A percentile compares a stretch with the other conserved stretches of the same genome.
phyloP scores from a whole-genome alignment of 78 protist species.

The Paratrimastix pyriformis region DNA sequence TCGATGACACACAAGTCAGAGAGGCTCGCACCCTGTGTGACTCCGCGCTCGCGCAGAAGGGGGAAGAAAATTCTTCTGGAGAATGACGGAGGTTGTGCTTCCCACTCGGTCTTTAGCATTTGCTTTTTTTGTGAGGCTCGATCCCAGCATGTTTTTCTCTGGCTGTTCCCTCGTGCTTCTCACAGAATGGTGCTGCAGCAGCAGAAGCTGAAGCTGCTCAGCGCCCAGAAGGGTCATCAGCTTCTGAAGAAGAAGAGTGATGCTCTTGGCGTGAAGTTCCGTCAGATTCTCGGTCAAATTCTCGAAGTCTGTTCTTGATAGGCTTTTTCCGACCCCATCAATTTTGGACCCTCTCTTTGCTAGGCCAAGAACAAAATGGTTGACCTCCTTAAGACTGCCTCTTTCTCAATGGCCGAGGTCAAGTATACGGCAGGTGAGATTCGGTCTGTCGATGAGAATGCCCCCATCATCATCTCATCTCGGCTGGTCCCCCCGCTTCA shows the following conservation, averaged over 20 bases:
- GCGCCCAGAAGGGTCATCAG: slow-evolving; percentile 50
- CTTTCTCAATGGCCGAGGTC: slow-evolving; percentile 23
- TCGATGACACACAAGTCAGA: no score
- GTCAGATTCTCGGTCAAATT: slow-evolving; percentile 24
- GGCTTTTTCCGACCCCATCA: not conserved
- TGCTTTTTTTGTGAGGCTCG: no score
- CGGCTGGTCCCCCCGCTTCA: not conserved
- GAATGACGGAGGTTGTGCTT: no score
- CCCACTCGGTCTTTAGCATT: no score
- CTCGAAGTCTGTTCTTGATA: not conserved
- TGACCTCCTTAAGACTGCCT: not conserved
- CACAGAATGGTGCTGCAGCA: slow-evolving; percentile 21
- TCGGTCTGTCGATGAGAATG: not conserved
- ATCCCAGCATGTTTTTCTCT: no score
- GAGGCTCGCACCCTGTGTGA: no score
- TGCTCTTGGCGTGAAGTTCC: slow-evolving; percentile 40
- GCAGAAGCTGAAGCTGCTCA: slow-evolving; percentile 7
- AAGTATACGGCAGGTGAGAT: not conserved
- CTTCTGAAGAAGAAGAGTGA: slow-evolving; percentile 55
- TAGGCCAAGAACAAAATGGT: slow-evolving; percentile 28
- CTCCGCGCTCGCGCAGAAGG: no score
- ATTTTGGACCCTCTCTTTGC: not conserved
- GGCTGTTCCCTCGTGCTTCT: no score
- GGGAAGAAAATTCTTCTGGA: no score
- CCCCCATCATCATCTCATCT: not conserved